phyloP scores from a whole-genome alignment of 2,329 filamentous ascomycete genomes.

The Colletotrichum spinosum region DNA sequence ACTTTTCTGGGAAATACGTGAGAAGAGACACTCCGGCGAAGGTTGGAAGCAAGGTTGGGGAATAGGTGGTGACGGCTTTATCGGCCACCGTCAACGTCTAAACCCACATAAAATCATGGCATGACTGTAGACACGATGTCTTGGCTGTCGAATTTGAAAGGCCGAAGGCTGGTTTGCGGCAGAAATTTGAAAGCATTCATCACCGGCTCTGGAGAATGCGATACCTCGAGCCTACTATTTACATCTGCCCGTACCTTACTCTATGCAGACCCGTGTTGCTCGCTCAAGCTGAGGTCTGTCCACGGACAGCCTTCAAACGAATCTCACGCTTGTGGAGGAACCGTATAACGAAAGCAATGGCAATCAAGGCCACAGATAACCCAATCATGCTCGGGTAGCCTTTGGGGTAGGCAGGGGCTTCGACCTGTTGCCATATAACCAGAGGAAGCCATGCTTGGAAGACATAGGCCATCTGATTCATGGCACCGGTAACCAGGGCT shows the following conservation, averaged over 20 bases:
- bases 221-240: no score
- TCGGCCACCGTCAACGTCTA: background rate
- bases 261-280: no score
- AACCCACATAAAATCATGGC: background rate
- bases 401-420: slow-evolving; percentile 56
- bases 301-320: slow-evolving; percentile 6
- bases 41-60: slow-evolving; percentile 29
- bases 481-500: slow-evolving; percentile 30
- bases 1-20: slow-evolving; percentile 38
- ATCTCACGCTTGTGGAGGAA: slow-evolving; percentile 57
- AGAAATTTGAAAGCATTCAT: background rate
- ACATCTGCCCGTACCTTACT: no score
- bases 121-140: background rate
- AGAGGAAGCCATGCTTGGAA: slow-evolving; percentile 68
- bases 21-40: slow-evolving; percentile 10
- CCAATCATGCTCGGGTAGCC: slow-evolving; percentile 51
- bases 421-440: slow-evolving; percentile 60
- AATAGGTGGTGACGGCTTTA: slow-evolving; percentile 18
- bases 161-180: background rate
- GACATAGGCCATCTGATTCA: slow-evolving; percentile 49
- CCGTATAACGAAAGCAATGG: slow-evolving; percentile 59
- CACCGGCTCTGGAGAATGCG: no score
- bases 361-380: slow-evolving; percentile 61
- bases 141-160: no score
- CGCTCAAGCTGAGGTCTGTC: background rate